Evolutionary conservation across 2,329 filamentous ascomycete species (phyloP), one percentile per base, ranked within the genome.

Genomic region (Exophiala xenobiotica): DNA sequence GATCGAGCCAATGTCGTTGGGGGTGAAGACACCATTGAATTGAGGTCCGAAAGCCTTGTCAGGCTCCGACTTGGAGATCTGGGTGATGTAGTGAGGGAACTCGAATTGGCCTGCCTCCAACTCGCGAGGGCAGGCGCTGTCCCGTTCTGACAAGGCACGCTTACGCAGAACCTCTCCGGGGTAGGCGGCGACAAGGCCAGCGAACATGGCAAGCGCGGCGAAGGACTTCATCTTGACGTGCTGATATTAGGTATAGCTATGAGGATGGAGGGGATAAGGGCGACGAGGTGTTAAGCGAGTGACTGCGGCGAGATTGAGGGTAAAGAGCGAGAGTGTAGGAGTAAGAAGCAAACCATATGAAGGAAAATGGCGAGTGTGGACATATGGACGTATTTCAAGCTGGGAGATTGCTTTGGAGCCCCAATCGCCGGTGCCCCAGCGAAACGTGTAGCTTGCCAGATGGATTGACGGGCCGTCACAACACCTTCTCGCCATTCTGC

Each of bases 71-170:
- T 75, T 77, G 68, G 82, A 74, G 56, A 87, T 67, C 4, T 81
- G 78, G 24, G 86, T 67, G 62, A 87, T 85, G 49, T 86, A 71
- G 61, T 85, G 79, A 7, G 83, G 83, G 67, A 73, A 82, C 63
- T 80, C 72, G 60, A 74, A 82, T 35, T 71, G 62, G 6, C 73
- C 73, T 6, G 67, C 64, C 1, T 48, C 51, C 43, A 81, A 67
- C 37, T 73, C 63, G 26, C 73, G 68, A 31, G 75, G 74, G 63
- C 78, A 80, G 60, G 63, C 58, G 31, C 31, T 35, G 44, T 64
- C 74, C 70, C 48, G 60, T 48, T 45, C 67, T 67, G 16, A 68
- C 61, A 56, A 61, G 59, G 52, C 66, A 64, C 55, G 66, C 59
- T 44, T 72, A 56, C 74, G 74, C 58, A 76, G 61, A 56, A 75